Conservation (phyloP, 495 filamentous ascomycete genomes). For the Corynascus novoguineensis region DNA sequence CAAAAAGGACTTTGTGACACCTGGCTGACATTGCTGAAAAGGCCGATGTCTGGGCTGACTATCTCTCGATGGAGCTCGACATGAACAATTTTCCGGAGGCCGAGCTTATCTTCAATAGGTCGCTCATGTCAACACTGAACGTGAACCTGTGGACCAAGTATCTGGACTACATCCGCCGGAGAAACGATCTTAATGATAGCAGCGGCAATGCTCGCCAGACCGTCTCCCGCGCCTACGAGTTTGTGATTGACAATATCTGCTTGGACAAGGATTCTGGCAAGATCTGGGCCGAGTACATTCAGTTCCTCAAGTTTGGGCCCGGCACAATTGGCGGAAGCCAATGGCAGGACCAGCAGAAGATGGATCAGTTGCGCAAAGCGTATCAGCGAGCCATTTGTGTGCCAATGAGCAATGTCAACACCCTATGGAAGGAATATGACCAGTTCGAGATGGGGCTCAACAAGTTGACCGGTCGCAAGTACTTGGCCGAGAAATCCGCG, state of each 20-base stretch:
- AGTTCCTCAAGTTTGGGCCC: constrained; percentile 81
- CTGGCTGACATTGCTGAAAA: constrained; percentile 38
- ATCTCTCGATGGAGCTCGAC: constrained; percentile 80
- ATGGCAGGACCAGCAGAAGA: constrained; percentile 98
- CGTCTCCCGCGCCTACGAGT: constrained; percentile 79
- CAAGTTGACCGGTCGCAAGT: constrained; percentile 85
- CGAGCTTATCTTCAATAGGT: constrained; percentile 75
- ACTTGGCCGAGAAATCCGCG: constrained; percentile 83
- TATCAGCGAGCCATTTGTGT: constrained; percentile 85
- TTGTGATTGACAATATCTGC: constrained; percentile 83
- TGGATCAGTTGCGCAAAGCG: constrained; percentile 82
- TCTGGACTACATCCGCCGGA: constrained; percentile 86
- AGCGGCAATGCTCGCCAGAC: constrained; percentile 66
- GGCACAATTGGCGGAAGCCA: constrained; percentile 75
- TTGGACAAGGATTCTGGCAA: constrained; percentile 86
- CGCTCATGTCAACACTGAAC: constrained; percentile 66
- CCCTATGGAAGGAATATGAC: constrained; percentile 95
- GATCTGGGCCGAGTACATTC: constrained; percentile 89
- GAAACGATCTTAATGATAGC: constrained; percentile 81
- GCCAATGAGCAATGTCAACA: constrained; percentile 72
- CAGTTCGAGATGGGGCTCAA: constrained; percentile 89
- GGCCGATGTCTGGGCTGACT: constrained; percentile 86
- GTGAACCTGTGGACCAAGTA: constrained; percentile 90
- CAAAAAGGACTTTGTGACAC: too few species aligned
- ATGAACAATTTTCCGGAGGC: constrained; percentile 68